Evolutionary conservation across 441 rosid species (phyloP).

Genomic region (Brassica balearica): DNA sequence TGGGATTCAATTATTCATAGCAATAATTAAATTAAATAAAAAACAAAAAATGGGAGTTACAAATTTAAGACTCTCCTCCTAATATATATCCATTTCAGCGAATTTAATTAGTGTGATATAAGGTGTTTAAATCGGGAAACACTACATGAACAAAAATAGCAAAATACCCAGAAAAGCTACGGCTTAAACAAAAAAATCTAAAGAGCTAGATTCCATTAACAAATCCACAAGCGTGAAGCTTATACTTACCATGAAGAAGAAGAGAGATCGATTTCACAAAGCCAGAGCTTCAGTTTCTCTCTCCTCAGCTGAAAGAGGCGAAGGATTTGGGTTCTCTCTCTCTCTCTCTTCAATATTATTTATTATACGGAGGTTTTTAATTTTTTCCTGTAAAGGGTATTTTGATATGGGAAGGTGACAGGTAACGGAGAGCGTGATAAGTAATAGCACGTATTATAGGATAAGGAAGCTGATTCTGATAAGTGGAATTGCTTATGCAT

Average conservation of each 20-base stretch:
- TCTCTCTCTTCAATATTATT: constrained; percentile 39
- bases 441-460: fast-evolving
- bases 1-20: constrained; percentile 19
- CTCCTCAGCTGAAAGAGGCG: constrained; percentile 40
- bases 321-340: constrained; percentile 30
- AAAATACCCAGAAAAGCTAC: constrained; percentile 29
- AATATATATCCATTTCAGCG: constrained; percentile 27
- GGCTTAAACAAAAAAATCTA: constrained; percentile 16
- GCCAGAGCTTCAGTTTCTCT: constrained; percentile 46
- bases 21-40: constrained; percentile 1
- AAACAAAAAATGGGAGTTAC: not conserved
- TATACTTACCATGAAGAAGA: constrained; percentile 48
- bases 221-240: constrained; percentile 48
- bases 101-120: constrained; percentile 21
- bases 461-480: not conserved
- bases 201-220: constrained; percentile 37
- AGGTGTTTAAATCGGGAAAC: constrained; percentile 12
- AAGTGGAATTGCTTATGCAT: fast-evolving
- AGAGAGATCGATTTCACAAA: constrained; percentile 45
- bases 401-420: constrained; percentile 59
- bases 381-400: constrained; percentile 3
- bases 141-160: constrained; percentile 1
- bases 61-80: constrained; percentile 12
- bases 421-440: constrained; percentile 57
- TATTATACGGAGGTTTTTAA: constrained; percentile 20